Conservation (phyloP, 2,329 filamentous ascomycete genomes). For the Stachybotrys chlorohalonatus region DNA sequence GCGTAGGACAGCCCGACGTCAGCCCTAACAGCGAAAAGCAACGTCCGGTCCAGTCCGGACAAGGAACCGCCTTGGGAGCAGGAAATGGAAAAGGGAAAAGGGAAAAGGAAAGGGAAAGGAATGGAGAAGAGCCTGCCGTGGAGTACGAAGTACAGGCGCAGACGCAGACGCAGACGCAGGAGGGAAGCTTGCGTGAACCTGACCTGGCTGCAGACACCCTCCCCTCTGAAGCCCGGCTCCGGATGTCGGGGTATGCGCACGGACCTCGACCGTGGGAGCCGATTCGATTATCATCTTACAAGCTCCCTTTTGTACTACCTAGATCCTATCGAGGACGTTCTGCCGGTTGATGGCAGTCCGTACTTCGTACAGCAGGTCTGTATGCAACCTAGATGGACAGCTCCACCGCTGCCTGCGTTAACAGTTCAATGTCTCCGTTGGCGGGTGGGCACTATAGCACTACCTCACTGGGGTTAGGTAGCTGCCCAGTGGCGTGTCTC, state of each 20-base stretch:
- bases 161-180: too few species aligned
- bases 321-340: not conserved
- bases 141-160: not conserved
- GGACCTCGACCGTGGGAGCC: not conserved
- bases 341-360: not conserved
- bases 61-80: too few species aligned
- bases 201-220: too few species aligned
- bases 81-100: not conserved
- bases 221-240: not conserved
- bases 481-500: too few species aligned
- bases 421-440: too few species aligned
- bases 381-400: too few species aligned
- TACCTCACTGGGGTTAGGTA: too few species aligned
- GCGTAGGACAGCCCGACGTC: not conserved
- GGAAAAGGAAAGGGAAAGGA: not conserved
- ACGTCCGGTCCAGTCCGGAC: too few species aligned
- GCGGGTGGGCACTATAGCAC: too few species aligned
- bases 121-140: not conserved
- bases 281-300: not conserved
- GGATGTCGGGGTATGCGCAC: not conserved
- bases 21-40: not conserved
- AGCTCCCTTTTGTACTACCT: not conserved
- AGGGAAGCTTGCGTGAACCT: too few species aligned
- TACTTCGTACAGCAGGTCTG: too few species aligned
- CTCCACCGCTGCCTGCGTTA: too few species aligned